Evolutionary conservation across 306 rosid species (phyloP).

Genomic region (Chamaecrista fasciculata): DNA sequence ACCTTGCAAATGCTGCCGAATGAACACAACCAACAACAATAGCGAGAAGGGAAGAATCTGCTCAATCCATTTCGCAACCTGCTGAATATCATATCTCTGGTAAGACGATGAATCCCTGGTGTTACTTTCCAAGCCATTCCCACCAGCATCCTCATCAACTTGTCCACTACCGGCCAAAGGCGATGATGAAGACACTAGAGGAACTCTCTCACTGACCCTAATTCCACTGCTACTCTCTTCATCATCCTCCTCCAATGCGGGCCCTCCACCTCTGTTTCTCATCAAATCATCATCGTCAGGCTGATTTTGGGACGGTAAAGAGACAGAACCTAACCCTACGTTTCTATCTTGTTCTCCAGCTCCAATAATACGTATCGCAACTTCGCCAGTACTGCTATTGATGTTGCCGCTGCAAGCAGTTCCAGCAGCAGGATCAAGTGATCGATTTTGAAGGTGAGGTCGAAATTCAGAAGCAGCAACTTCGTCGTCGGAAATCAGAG

Average conservation of each 20-base stretch:
- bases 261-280: constrained; percentile 12
- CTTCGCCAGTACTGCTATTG: constrained; percentile 45
- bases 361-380: constrained; percentile 62
- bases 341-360: constrained; percentile 38
- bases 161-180: constrained; percentile 30
- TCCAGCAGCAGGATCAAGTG: constrained; percentile 18
- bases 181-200: constrained; percentile 42
- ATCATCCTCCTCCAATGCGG: constrained; percentile 35
- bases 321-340: constrained; percentile 7
- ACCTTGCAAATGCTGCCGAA: constrained; percentile 94
- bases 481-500: constrained; percentile 27
- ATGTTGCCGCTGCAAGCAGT: constrained; percentile 32
- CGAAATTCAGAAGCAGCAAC: constrained; percentile 31
- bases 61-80: constrained; percentile 70
- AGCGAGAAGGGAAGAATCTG: constrained; percentile 83
- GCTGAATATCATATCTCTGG: constrained; percentile 72
- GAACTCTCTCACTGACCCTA: constrained; percentile 47
- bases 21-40: constrained; percentile 70
- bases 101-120: constrained; percentile 42
- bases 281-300: constrained; percentile 37
- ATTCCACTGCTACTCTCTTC: constrained; percentile 25
- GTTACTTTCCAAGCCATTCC: constrained; percentile 33
- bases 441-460: constrained; percentile 20
- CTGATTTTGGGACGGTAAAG: constrained; percentile 24
- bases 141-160: constrained; percentile 23